A percentile compares a stretch with the other conserved stretches of the same genome.
These are phyloP conservation scores for Afroboletus lepidellus DNA, from an alignment of 1,284 basidiomycete genomes.

Conservation along the genomic window DNA sequence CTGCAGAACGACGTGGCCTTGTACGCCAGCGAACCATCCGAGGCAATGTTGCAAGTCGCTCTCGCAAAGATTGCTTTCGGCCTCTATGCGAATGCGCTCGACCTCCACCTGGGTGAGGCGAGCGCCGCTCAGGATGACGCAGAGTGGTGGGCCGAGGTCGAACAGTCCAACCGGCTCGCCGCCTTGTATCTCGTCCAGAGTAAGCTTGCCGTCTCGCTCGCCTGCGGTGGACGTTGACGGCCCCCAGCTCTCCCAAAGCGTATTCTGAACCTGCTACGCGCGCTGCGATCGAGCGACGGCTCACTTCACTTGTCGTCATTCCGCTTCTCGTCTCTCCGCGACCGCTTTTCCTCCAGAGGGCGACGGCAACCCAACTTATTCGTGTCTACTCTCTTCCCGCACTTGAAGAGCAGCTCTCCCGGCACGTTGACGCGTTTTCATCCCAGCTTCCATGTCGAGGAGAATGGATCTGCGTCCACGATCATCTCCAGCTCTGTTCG, in stretches of 20 bases:
- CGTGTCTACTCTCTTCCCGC: conserved; percentile 61
- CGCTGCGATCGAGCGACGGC: conserved; percentile 45
- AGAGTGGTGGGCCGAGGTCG: conserved; percentile 74
- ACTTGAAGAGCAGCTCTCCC: conserved; percentile 37
- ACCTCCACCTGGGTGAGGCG: conserved; percentile 59
- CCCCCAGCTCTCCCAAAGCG: conserved; percentile 57
- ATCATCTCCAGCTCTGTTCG: conserved; percentile 7
- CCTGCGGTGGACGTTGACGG: conserved; percentile 4
- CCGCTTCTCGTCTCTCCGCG: conserved; percentile 49
- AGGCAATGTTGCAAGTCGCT: conserved; percentile 25
- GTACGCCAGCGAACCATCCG: background rate
- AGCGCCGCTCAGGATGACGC: conserved; percentile 63
- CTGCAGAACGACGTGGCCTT: conserved; percentile 12
- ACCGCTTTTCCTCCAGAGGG: conserved; percentile 45
- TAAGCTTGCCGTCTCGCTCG: conserved; percentile 27
- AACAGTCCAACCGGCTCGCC: conserved; percentile 49
- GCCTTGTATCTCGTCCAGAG: conserved; percentile 67
- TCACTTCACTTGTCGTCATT: conserved; percentile 50
- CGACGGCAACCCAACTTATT: conserved; percentile 47
- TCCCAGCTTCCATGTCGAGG: conserved; percentile 8
- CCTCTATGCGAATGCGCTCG: conserved; percentile 59
- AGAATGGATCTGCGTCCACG: conserved; percentile 6
- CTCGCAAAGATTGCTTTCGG: conserved; percentile 50
- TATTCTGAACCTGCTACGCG: conserved; percentile 45
- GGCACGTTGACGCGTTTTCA: conserved; percentile 9